Base-by-base conservation (phyloP, 2,329 filamentous ascomycete species). In the Ophiocordyceps camponoti-saundersi region DNA sequence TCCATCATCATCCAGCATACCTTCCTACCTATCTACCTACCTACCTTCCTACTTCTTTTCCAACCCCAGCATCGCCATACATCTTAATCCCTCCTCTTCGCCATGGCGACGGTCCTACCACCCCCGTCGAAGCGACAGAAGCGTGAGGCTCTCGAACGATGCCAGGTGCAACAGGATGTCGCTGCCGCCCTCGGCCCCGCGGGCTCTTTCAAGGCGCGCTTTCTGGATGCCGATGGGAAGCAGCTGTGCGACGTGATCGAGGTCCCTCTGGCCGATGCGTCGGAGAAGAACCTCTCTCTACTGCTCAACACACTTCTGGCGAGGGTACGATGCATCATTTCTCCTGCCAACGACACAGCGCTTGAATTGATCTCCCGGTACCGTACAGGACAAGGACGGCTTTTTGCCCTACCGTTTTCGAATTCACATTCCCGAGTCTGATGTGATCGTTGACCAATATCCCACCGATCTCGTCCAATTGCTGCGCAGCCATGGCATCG, bases 61-160 rank as follows among this genome's bases (percentile, higher is more conserved):
- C 50, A 47, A 44, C 45, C 47, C 46, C 10, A 20, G 3, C 11
- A 20, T 21, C n/a, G 34, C 48, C 48, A 42, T 22, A 20, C 40
- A 44, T 30, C 41, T n/a, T 18, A 40, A 29, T 39, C 32, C 16
- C 30, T 43, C 45, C 26, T 34, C 43, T 34, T 40, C 26, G 52
- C 45, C 43, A 94, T 94, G 87, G 78, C 87, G 55, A 94, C 87
- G 6, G 66, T 89, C 44, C 62, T 82, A 6, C 87, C 87, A n/a
- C 87, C 85, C 44, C 85, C 86, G 5, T 89, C 82, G 46, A 96
- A 95, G 65, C 79, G 88, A 51, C 88, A 95, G 60, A 84, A 81
- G 63, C 78, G 82, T 45, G 85, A 85, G 55, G 74, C 75, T 21
- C 72, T 82, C 40, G 85, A 86, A 55, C 79, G 78, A 57, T 76